Evolutionary conservation across 805 yeast species (phyloP).

Genomic region (Barnettozyma populi): DNA sequence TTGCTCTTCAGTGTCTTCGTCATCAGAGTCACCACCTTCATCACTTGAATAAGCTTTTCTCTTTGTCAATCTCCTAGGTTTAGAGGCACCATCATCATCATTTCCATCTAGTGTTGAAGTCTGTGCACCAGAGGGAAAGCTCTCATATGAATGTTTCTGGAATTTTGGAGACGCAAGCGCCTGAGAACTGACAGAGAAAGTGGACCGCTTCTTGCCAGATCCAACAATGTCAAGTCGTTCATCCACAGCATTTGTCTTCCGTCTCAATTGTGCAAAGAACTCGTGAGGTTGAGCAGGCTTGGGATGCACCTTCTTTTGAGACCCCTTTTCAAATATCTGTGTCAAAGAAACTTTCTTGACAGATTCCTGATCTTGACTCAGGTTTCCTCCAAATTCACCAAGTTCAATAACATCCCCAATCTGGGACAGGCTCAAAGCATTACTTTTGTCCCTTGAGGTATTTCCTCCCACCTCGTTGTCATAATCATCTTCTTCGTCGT

Average conservation of each 20-base stretch:
- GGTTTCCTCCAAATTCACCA: constrained; percentile 24
- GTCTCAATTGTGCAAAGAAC: constrained; percentile 15
- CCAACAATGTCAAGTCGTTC: background rate
- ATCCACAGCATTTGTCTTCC: constrained; percentile 1
- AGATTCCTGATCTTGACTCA: constrained; percentile 15
- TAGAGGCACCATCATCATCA: background rate
- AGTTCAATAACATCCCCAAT: constrained; percentile 1
- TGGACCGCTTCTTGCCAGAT: background rate
- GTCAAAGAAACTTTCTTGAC: constrained; percentile 18
- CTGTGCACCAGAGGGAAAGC: background rate
- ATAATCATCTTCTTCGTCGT: constrained; percentile 14
- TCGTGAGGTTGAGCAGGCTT: constrained; percentile 5
- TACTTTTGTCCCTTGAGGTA: background rate
- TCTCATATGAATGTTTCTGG: background rate
- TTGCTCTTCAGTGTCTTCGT: constrained; percentile 19
- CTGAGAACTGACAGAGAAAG: background rate
- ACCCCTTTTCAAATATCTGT: constrained; percentile 19
- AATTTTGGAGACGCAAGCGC: background rate
- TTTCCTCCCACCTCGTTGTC: constrained; percentile 2
- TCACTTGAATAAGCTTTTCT: constrained; percentile 7
- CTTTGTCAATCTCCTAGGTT: constrained; percentile 9
- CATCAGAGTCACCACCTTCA: constrained; percentile 22
- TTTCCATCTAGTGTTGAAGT: background rate
- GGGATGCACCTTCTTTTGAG: constrained; percentile 7
- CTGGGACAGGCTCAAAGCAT: background rate